Evolutionary conservation across 2,329 filamentous ascomycete species (phyloP).

Genomic region (Dothideomycetidae sp.): DNA sequence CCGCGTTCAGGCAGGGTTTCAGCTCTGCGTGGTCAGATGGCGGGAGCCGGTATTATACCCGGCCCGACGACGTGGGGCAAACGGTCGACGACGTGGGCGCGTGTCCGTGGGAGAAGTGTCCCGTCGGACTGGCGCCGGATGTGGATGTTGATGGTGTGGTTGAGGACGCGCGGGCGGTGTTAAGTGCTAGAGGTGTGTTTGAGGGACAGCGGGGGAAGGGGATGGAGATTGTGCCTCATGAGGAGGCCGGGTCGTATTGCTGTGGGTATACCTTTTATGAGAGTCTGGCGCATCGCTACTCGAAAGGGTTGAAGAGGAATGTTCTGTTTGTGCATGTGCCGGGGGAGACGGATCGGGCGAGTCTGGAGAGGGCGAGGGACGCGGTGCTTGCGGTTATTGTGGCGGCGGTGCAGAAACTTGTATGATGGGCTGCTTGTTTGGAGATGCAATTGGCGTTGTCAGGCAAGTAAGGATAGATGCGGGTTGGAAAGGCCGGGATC

Average conservation of each 20-base stretch:
- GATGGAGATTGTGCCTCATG: conserved; percentile 8
- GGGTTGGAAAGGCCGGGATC: too few relatives aligned
- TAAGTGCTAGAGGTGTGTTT: conserved; percentile 3
- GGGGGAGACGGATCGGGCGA: conserved; percentile 6
- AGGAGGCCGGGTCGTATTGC: conserved; percentile 10
- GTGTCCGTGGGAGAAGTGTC: conserved; percentile 11
- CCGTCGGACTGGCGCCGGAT: conserved; percentile 8
- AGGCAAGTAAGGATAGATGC: too few relatives aligned
- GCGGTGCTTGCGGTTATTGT: conserved; percentile 9
- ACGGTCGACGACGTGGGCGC: conserved; percentile 6
- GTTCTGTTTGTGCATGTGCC: conserved; percentile 12
- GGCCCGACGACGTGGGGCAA: conserved; percentile 7
- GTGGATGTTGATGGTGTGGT: conserved; percentile 9
- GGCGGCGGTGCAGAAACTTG: conserved; percentile 3
- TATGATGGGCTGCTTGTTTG: too few relatives aligned
- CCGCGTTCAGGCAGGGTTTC: conserved; percentile 10
- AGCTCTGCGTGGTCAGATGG: conserved; percentile 6
- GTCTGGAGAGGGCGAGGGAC: conserved; percentile 6
- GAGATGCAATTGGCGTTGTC: too few relatives aligned
- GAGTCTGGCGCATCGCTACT: conserved; percentile 9
- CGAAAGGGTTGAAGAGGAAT: conserved; percentile 4
- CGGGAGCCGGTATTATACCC: conserved; percentile 6
- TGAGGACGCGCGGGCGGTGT: conserved; percentile 3
- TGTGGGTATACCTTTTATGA: conserved; percentile 13
- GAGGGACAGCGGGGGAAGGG: neutral